Conservation (phyloP, 129 eudicot species). For the Pittosporum tobira region DNA sequence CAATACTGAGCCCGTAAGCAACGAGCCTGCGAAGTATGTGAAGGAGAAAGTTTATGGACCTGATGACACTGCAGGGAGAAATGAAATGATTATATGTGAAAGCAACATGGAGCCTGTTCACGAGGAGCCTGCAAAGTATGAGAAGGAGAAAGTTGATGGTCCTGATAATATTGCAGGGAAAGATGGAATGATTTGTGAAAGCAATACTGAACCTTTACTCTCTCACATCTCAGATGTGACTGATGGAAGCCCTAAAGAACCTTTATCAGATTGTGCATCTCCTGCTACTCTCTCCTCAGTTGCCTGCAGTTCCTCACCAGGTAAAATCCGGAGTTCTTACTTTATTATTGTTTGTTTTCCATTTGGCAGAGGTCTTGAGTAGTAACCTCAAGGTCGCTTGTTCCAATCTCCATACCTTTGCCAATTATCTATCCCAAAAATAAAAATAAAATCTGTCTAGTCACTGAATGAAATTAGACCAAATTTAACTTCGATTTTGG, state of each 20-base stretch:
- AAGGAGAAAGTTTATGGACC: too few relatives aligned
- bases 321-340: slow-evolving; percentile 23
- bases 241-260: slow-evolving; percentile 51
- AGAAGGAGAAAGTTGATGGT: slow-evolving; percentile 75
- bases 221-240: slow-evolving; percentile 23
- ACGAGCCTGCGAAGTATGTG: too few relatives aligned
- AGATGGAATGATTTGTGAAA: slow-evolving; percentile 21
- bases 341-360: neutral
- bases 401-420: too few relatives aligned
- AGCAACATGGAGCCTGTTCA: too few relatives aligned
- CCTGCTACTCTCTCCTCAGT: slow-evolving; percentile 88
- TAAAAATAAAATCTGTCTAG: too few relatives aligned
- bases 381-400: too few relatives aligned
- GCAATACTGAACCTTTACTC: slow-evolving; percentile 34
- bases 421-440: too few relatives aligned
- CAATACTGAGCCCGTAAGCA: slow-evolving; percentile 43
- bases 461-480: too few relatives aligned
- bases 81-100: too few relatives aligned
- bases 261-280: slow-evolving; percentile 55
- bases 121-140: slow-evolving; percentile 88
- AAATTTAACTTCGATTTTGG: too few relatives aligned
- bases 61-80: too few relatives aligned
- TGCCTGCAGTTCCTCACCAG: slow-evolving; percentile 84
- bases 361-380: neutral
- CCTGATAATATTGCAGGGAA: slow-evolving; percentile 44